Evolutionary conservation across 495 filamentous ascomycete genomes (phyloP).

Genomic region (Halenospora varia): DNA sequence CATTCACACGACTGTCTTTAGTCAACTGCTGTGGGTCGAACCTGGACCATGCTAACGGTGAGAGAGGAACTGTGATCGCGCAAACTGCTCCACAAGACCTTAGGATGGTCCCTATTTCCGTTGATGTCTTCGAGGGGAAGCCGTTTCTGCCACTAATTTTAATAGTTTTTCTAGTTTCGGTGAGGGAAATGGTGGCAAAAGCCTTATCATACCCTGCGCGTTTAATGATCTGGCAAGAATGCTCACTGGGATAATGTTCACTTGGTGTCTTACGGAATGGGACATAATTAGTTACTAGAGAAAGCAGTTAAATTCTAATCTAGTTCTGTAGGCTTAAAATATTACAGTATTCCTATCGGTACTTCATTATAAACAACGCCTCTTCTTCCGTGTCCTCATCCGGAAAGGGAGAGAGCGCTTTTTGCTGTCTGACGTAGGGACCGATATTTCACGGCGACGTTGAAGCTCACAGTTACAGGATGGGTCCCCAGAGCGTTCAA

Average conservation of each 20-base stretch:
- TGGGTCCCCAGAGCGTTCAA: not conserved
- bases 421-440: not conserved
- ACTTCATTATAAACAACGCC: constrained; percentile 5
- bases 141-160: not conserved
- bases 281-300: not conserved
- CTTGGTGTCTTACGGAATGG: not conserved
- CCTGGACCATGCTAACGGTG: not conserved
- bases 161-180: not conserved
- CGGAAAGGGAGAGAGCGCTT: not conserved
- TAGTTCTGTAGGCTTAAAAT: not conserved
- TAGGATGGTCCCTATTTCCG: not conserved
- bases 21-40: not conserved
- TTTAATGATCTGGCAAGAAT: not conserved
- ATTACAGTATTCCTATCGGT: not conserved
- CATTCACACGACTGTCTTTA: not conserved
- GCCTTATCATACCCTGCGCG: not conserved
- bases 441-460: constrained; percentile 1
- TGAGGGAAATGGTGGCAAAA: not conserved
- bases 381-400: constrained; percentile 9
- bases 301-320: not conserved
- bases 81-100: not conserved
- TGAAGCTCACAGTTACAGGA: constrained; percentile 8
- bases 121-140: not conserved
- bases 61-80: not conserved
- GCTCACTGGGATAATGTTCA: not conserved